Percentiles rank a stretch among this genome's conserved stretches.
phyloP scores from a whole-genome alignment of 2,329 filamentous ascomycete genomes.

The Coniochaeta prunicola region DNA sequence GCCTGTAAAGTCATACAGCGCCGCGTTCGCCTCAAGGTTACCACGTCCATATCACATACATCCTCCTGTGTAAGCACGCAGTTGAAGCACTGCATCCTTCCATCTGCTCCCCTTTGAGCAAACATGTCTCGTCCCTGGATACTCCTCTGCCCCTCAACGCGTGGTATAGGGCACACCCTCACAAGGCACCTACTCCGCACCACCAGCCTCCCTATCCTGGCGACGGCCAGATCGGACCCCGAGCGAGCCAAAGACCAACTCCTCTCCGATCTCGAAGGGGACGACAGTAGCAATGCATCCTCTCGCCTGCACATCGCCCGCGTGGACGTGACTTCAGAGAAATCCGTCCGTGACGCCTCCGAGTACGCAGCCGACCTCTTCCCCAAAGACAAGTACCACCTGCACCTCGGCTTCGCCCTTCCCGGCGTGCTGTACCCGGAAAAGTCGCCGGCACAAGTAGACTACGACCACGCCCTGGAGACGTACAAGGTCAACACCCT shows the following conservation, averaged over 20 bases:
- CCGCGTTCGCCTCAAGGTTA: background rate
- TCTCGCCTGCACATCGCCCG: constrained; percentile 29
- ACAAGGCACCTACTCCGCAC: constrained; percentile 38
- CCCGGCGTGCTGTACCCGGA: constrained; percentile 70
- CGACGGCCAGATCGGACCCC: constrained; percentile 32
- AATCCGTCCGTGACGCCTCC: constrained; percentile 51
- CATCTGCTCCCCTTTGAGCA: background rate
- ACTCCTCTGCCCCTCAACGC: constrained; percentile 37
- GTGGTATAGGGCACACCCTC: constrained; percentile 42
- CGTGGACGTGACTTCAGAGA: constrained; percentile 51
- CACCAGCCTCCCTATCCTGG: constrained; percentile 40
- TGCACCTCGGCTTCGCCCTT: constrained; percentile 62
- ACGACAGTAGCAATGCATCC: constrained; percentile 14
- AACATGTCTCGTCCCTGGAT: constrained; percentile 42
- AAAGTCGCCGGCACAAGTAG: constrained; percentile 59
- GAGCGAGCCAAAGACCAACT: constrained; percentile 25
- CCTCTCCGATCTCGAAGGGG: constrained; percentile 20
- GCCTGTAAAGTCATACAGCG: background rate
- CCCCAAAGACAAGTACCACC: constrained; percentile 41
- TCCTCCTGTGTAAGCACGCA: background rate
- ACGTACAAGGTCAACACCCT: constrained; percentile 70
- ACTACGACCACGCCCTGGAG: constrained; percentile 51
- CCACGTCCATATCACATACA: background rate
- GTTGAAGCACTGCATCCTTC: background rate
- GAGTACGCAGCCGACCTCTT: constrained; percentile 43